These are phyloP conservation scores for Blastocystis sp. DNA, from an alignment of 352 stramenopile genomes.

Conservation along the genomic window DNA sequence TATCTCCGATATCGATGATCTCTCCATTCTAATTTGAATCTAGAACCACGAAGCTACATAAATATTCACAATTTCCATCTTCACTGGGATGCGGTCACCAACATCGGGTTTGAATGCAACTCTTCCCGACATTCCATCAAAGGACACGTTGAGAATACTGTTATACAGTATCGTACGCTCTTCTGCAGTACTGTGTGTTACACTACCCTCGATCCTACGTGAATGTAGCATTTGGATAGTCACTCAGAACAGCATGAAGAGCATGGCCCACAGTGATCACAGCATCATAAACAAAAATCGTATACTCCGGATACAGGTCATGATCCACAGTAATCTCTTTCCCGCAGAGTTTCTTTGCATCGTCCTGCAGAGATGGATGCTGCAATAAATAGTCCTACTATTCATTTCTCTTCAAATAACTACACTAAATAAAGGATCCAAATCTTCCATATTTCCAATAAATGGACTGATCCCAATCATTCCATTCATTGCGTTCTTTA, in stretches of 20 bases:
- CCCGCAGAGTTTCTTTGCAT: neutral
- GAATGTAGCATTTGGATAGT: neutral
- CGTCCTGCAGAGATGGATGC: neutral
- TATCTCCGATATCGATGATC: neutral
- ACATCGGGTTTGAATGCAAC: neutral
- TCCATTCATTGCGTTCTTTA: conserved; percentile 50
- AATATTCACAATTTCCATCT: conserved; percentile 61
- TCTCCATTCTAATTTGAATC: neutral
- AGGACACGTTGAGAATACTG: neutral
- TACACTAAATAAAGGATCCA: neutral
- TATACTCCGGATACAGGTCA: conserved; percentile 40
- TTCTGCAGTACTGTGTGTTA: neutral
- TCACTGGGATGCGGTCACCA: conserved; percentile 27
- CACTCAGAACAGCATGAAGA: neutral
- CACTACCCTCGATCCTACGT: neutral
- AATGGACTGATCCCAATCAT: conserved; percentile 54
- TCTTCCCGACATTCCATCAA: neutral
- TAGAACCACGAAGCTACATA: neutral
- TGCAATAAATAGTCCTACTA: neutral
- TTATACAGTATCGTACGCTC: conserved; percentile 2
- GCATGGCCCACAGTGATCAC: neutral
- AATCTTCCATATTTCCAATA: neutral
- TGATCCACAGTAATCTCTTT: neutral
- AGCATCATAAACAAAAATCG: neutral
- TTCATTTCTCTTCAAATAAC: neutral